These are phyloP conservation scores for Microthlaspi erraticum DNA, from an alignment of 345 rosid species.

Conservation along the genomic window DNA sequence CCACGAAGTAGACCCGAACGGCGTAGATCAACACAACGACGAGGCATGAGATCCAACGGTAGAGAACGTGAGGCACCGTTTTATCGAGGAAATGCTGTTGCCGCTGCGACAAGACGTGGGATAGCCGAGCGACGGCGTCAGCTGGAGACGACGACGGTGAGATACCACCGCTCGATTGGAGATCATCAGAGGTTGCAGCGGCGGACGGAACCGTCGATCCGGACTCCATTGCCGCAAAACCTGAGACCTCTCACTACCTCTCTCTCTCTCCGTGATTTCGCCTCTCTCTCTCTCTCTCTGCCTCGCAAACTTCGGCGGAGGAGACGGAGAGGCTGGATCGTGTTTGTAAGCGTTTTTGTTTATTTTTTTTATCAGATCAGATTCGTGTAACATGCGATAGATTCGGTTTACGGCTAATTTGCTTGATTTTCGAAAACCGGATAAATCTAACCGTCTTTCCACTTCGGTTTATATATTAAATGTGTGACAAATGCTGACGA, in stretches of 20 bases:
- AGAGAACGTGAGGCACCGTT: slow-evolving; percentile 56
- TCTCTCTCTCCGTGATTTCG: slow-evolving; percentile 8
- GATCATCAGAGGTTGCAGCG: background rate
- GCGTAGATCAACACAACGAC: slow-evolving; percentile 54
- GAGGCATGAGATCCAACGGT: slow-evolving; percentile 65
- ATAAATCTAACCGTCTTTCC: background rate
- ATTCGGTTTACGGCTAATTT: background rate
- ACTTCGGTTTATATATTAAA: background rate
- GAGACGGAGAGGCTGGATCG: slow-evolving; percentile 28
- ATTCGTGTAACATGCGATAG: background rate
- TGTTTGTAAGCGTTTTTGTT: background rate
- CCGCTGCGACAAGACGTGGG: slow-evolving; percentile 48
- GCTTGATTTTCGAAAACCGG: slow-evolving; percentile 6
- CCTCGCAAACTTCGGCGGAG: slow-evolving; percentile 24
- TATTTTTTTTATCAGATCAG: background rate
- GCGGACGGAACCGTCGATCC: slow-evolving; percentile 15
- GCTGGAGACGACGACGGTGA: slow-evolving; percentile 48
- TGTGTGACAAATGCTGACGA: too few relatives aligned
- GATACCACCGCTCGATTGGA: slow-evolving; percentile 34
- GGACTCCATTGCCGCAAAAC: slow-evolving; percentile 51
- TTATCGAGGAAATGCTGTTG: slow-evolving; percentile 68
- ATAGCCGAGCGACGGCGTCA: slow-evolving; percentile 44
- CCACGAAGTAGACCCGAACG: slow-evolving; percentile 70
- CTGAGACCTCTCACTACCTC: background rate
- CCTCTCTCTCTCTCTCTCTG: slow-evolving; percentile 12